phyloP scores from a whole-genome alignment of 345 rosid species.

The Lumnitzera racemosa region DNA sequence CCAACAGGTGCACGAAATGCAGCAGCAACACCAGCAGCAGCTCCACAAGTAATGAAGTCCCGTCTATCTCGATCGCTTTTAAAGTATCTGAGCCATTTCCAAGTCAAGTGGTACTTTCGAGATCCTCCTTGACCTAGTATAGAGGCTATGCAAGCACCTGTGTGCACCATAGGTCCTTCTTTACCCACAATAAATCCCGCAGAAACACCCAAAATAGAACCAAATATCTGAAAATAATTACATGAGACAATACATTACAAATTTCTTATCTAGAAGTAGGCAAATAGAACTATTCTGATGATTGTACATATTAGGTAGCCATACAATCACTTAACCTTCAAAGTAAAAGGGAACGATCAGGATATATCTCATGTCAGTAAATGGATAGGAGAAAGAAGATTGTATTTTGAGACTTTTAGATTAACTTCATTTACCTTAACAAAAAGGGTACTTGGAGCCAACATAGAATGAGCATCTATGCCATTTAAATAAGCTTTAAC shows the following conservation, averaged over 20 bases:
- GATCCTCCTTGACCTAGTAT: conserved; percentile 47
- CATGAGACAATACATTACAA: neutral
- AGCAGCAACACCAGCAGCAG: conserved; percentile 48
- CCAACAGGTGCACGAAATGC: conserved; percentile 51
- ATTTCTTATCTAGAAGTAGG: neutral
- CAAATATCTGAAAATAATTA: conserved; percentile 24
- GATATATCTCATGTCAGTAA: too few species aligned
- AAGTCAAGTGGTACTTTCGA: conserved; percentile 38
- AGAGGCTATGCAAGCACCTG: conserved; percentile 45
- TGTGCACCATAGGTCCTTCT: conserved; percentile 49
- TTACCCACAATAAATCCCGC: conserved; percentile 44
- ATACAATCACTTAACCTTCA: too few species aligned
- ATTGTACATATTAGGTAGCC: too few species aligned
- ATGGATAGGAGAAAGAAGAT: too few species aligned
- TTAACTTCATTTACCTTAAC: conserved; percentile 29
- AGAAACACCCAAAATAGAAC: conserved; percentile 35
- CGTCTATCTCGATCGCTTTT: conserved; percentile 45
- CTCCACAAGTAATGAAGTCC: conserved; percentile 48
- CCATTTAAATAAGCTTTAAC: conserved; percentile 54
- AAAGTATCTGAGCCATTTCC: conserved; percentile 42
- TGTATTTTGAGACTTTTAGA: too few species aligned
- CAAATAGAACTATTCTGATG: too few species aligned
- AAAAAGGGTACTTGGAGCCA: conserved; percentile 38
- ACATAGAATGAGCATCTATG: conserved; percentile 32
- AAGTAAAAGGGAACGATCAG: too few species aligned